A percentile compares a stretch with the other conserved stretches of the same genome.
phyloP scores from a whole-genome alignment of 2,329 filamentous ascomycete species.

The Sporothrix protearum region DNA sequence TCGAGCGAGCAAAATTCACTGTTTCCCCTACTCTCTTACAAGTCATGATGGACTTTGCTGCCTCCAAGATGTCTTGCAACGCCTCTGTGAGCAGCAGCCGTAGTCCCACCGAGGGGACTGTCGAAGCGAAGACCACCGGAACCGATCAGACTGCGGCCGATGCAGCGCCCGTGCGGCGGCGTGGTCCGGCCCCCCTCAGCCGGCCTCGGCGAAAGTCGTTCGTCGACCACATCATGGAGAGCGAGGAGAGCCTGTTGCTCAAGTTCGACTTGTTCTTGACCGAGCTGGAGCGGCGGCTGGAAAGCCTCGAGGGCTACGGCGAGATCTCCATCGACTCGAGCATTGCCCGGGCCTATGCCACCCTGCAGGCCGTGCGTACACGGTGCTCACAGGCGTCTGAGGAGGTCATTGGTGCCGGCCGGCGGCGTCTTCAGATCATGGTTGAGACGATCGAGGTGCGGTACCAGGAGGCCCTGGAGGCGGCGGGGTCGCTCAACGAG shows the following conservation, averaged over 20 bases:
- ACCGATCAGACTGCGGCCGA: constrained; percentile 39
- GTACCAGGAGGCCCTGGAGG: constrained; percentile 81
- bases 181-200: constrained; percentile 56
- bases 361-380: constrained; percentile 79
- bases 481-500: constrained; percentile 82
- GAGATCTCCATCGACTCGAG: constrained; percentile 79
- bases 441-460: constrained; percentile 86
- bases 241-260: constrained; percentile 58
- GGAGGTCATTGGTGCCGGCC: constrained; percentile 82
- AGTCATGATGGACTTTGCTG: constrained; percentile 25
- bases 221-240: constrained; percentile 59
- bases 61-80: constrained; percentile 28
- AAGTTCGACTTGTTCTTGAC: constrained; percentile 76
- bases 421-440: constrained; percentile 78
- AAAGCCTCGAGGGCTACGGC: constrained; percentile 83
- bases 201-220: constrained; percentile 55
- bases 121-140: constrained; percentile 42
- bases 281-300: constrained; percentile 81
- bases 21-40: background rate
- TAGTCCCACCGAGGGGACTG: constrained; percentile 33
- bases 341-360: constrained; percentile 79
- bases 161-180: constrained; percentile 31
- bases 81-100: constrained; percentile 22
- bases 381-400: constrained; percentile 87
- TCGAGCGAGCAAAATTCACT: background rate